A percentile compares a stretch with the other conserved stretches of the same genome.
Conservation (phyloP, 2,329 filamentous ascomycete genomes). For the Periconia digitata region DNA sequence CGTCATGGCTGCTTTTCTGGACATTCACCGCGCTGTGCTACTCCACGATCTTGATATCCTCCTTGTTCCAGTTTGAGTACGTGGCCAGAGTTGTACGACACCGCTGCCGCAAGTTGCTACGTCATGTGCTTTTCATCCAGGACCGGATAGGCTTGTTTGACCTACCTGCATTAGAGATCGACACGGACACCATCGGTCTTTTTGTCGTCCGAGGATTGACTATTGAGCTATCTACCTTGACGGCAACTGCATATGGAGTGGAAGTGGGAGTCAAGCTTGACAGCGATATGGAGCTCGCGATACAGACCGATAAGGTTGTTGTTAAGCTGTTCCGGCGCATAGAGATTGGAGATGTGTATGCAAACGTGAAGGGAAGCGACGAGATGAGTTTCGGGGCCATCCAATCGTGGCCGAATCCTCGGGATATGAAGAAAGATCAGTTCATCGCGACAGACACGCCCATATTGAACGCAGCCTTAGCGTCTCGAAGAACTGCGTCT, state of each 20-base stretch:
- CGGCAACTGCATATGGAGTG: constrained; percentile 54
- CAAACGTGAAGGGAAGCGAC: constrained; percentile 57
- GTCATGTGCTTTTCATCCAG: constrained; percentile 53
- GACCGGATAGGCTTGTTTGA: constrained; percentile 55
- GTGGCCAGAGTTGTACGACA: constrained; percentile 42
- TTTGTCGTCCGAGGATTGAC: constrained; percentile 57
- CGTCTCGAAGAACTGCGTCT: constrained; percentile 9
- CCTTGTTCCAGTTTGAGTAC: constrained; percentile 51
- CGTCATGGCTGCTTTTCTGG: constrained; percentile 56
- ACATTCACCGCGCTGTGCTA: constrained; percentile 48
- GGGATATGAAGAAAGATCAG: constrained; percentile 42
- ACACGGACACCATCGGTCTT: constrained; percentile 55
- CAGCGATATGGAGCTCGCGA: constrained; percentile 56
- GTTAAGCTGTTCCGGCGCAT: constrained; percentile 54
- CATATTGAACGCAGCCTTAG: constrained; percentile 47
- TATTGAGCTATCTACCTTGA: constrained; percentile 53
- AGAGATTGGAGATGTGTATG: constrained; percentile 56
- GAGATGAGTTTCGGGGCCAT: constrained; percentile 54
- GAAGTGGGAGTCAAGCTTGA: constrained; percentile 57
- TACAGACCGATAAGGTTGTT: constrained; percentile 53
- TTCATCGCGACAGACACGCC: constrained; percentile 50
- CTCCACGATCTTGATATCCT: constrained; percentile 45
- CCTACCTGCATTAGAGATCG: constrained; percentile 56
- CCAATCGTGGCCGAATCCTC: constrained; percentile 28
- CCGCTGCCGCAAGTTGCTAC: constrained; percentile 41